Evolutionary conservation across 1,284 basidiomycete genomes (phyloP), one percentile per base, ranked within the genome.

Genomic region (Ustilago xerochloae): DNA sequence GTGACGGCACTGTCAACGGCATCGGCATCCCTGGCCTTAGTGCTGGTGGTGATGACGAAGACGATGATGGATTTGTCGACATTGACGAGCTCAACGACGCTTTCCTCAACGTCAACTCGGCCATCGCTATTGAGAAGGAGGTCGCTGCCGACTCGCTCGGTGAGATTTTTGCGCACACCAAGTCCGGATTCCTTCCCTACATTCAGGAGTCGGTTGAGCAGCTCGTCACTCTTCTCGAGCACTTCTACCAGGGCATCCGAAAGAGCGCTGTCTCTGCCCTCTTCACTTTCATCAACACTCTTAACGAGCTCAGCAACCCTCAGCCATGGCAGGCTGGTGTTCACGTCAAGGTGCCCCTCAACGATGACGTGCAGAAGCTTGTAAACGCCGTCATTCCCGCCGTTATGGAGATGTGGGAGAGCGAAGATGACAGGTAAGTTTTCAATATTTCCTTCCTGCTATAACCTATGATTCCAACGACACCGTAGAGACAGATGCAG

Each of bases 41-140:
- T 32, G 86, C 89, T 62, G 90, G 92, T 61, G 90, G 91, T 39
- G 89, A 90, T 69, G 88, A 88, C 28, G 88, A 88, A 76, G 87
- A 88, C 45, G 85, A 85, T 59, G 83, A 83, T 38, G 87, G 76
- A 6, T 84, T 77, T 46, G 77, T 84, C 55, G 93, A 96, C 75
- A 87, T 93, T 63, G 93, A 95, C 76, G 93, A 88, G 67, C 86
- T 88, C 71, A 91, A 95, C 78, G 81, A 81, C 47, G 63, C 78
- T 18, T 87, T 88, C 84, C 84, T 85, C 59, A 86, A 87, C 70
- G 93, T 96, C 75, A 97, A 95, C 87, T 94, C 92, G 79, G 95
- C 95, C 46, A 92, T 99, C 76, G 96, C 95, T 55, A 94, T 99
- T 63, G 97, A 99, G 88, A 99, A 99, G 87, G 97, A 99, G 87